A percentile compares a stretch with the other conserved stretches of the same genome.
Conservation (phyloP, 495 filamentous ascomycete genomes). For the Parachaetomium inaequale region DNA sequence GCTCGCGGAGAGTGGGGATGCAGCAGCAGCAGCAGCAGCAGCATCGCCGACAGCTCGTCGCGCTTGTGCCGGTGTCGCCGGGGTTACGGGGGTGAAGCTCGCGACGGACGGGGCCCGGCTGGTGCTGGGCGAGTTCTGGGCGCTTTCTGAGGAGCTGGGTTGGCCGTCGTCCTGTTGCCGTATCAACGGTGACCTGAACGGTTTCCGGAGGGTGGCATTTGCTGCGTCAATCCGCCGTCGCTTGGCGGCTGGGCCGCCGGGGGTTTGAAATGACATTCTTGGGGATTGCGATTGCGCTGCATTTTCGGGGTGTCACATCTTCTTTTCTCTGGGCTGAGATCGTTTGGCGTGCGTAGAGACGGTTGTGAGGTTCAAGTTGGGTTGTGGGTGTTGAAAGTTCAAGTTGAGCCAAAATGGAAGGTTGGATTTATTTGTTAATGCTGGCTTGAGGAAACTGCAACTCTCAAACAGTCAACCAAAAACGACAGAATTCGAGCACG, state of each 20-base stretch:
- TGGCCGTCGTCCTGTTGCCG: not conserved
- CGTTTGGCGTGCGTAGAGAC: not conserved
- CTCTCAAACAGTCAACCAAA: not conserved
- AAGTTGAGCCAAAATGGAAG: not conserved
- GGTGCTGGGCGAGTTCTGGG: not conserved
- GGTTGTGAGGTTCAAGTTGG: not conserved
- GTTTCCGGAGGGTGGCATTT: slow-evolving; percentile 29
- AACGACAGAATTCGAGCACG: too few species aligned
- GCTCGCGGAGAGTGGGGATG: not conserved
- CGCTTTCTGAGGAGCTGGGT: not conserved
- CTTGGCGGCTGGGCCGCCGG: slow-evolving; percentile 27
- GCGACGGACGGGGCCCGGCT: not conserved
- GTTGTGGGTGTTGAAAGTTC: not conserved
- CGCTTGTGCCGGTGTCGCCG: not conserved
- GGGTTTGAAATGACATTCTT: slow-evolving; percentile 26
- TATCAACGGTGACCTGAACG: slow-evolving; percentile 32
- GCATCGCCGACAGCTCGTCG: too few species aligned
- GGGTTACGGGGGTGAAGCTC: not conserved
- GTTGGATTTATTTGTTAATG: not conserved
- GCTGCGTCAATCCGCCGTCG: slow-evolving; percentile 31
- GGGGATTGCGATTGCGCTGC: not conserved
- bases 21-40: not conserved
- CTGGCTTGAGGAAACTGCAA: not conserved
- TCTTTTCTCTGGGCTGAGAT: not conserved
- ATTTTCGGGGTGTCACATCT: slow-evolving; percentile 10